Conservation (phyloP, 106 monocot species). For the Dendrobium catenatum region DNA sequence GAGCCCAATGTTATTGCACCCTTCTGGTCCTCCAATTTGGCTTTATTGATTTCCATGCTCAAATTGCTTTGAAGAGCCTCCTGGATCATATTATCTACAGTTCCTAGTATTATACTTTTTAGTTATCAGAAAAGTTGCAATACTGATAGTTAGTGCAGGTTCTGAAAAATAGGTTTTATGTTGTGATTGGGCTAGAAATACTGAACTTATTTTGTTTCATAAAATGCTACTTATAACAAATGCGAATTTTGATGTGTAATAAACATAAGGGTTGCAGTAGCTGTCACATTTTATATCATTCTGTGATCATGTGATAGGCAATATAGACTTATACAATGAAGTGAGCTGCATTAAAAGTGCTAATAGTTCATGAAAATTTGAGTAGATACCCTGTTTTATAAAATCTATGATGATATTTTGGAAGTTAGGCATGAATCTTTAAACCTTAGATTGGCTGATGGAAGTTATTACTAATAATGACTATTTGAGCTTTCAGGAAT, state of each 20-base stretch:
- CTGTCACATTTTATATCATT: background rate
- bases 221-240: background rate
- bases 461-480: background rate
- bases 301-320: background rate
- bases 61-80: too few species aligned
- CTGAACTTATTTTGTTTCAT: background rate
- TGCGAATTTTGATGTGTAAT: background rate
- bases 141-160: background rate
- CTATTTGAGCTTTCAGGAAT: background rate
- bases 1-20: too few species aligned
- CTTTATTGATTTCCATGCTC: too few species aligned
- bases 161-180: background rate
- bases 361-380: background rate
- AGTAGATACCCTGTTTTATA: background rate
- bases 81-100: background rate
- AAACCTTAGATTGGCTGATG: background rate
- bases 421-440: background rate
- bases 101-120: background rate
- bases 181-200: background rate
- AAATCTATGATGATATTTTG: background rate
- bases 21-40: too few species aligned
- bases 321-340: background rate
- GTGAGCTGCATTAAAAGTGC: background rate
- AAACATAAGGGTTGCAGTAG: background rate
- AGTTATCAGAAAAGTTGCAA: background rate